Base-by-base conservation (phyloP, 2,329 filamentous ascomycete genomes). In the Diplodia corticola region DNA sequence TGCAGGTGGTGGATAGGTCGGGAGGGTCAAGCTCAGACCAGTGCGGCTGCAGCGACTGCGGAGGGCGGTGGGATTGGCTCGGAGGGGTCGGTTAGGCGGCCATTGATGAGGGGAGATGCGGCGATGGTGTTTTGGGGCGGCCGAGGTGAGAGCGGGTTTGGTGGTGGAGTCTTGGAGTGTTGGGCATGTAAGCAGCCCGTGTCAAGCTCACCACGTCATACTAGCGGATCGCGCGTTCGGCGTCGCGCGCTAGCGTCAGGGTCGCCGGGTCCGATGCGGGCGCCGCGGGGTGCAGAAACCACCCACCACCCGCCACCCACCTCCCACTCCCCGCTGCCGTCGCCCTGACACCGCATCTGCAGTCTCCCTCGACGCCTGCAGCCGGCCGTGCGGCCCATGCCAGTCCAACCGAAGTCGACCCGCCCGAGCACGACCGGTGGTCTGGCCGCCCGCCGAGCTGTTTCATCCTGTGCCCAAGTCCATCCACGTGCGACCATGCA, bases 181-280 rank as follows among this genome's bases (percentile, higher is more conserved):
- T 13, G n/a, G 22, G 7, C 17, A 10, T 30, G 57, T 61, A 49
- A 61, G 57, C 44, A 49, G 26, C 50, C 24, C 24, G 13, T 10
- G 22, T 46, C 35, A 5, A 26, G 55, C 55, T 60, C 55, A 48
- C 55, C 55, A 60, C 57, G 57, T 61, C 57, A 61, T 61, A 61
- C 57, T 20, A 20, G 15, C 37, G 40, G 40, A 44, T 44, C 40
- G 17, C 40, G n/a, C n/a, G n/a, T n/a, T 44, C 40, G 40, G 40
- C n/a, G 40, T 44, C n/a, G 37, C 37, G 13, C 13, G 35, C 54
- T 33, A 13, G 22, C 5, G 2, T 10, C 51, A 12, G 7, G 9
- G 12, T 57, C 53, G 53, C 22, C 35, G 53, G 53, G 53, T 44
- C 40, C 40, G 40, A 44, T n/a, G 20, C 35, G 53, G 53, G 22